A percentile compares a stretch with the other conserved stretches of the same genome.
Conservation (phyloP, 2,329 filamentous ascomycete species). For the Verticillium alfalfae region DNA sequence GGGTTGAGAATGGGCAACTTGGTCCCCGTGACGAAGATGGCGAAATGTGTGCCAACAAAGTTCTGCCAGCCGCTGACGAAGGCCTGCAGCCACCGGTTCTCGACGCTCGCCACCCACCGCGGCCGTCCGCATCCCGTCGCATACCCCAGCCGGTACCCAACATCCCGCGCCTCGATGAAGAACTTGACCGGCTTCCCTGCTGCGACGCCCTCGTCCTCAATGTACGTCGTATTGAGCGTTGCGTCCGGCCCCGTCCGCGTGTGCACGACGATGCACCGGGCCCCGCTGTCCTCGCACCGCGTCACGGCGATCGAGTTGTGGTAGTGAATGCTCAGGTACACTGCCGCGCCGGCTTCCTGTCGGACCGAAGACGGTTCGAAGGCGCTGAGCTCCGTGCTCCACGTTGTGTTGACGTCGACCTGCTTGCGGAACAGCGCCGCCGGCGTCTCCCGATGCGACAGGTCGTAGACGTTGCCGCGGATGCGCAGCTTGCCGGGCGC, state of each 20-base stretch:
- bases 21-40: conserved; percentile 8
- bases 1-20: conserved; percentile 6
- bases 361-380: conserved; percentile 5
- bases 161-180: conserved; percentile 8
- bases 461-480: conserved; percentile 7
- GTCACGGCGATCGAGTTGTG: conserved; percentile 10
- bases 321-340: conserved; percentile 11
- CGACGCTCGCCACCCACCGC: conserved; percentile 6
- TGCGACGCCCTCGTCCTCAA: conserved; percentile 10
- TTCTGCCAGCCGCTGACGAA: conserved; percentile 10
- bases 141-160: conserved; percentile 6
- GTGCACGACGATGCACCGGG: conserved; percentile 5
- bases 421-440: conserved; percentile 10
- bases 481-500: conserved; percentile 8
- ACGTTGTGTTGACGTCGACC: conserved; percentile 9
- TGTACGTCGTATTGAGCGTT: conserved; percentile 7
- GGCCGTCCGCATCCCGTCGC: conserved; percentile 4
- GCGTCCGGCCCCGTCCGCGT: conserved; percentile 9
- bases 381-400: conserved; percentile 8
- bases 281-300: conserved; percentile 1
- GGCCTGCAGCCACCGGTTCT: conserved; percentile 8
- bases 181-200: conserved; percentile 7
- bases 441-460: conserved; percentile 9
- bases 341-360: conserved; percentile 8
- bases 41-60: conserved; percentile 11